These are phyloP conservation scores for Hemerocallis citrina DNA, from an alignment of 106 monocot genomes.

Conservation along the genomic window DNA sequence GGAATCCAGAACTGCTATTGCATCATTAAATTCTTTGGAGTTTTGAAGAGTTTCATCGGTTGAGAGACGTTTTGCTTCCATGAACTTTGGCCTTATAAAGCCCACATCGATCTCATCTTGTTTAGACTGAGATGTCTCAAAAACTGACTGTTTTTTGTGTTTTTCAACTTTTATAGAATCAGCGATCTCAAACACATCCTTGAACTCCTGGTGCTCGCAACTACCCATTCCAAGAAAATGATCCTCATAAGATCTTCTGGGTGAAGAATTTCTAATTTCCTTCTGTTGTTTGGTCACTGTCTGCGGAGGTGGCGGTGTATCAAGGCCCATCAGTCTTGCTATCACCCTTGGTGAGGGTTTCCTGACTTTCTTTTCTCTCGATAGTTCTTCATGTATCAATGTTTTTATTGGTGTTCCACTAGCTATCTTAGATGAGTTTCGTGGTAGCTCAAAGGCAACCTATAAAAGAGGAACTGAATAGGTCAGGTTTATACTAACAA, in stretches of 20 bases:
- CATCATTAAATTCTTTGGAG: conserved; percentile 17
- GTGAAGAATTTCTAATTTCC: conserved; percentile 6
- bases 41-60: conserved; percentile 15
- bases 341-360: conserved; percentile 47
- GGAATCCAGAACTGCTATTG: conserved; percentile 13
- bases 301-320: conserved; percentile 24
- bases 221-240: conserved; percentile 1
- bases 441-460: conserved; percentile 6
- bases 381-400: conserved; percentile 16
- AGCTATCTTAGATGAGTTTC: conserved; percentile 12
- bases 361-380: conserved; percentile 24
- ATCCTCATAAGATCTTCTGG: conserved; percentile 6
- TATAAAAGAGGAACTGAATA: neutral
- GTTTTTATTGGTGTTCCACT: conserved; percentile 9
- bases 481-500: neutral
- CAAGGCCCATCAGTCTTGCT: conserved; percentile 81
- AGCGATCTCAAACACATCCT: conserved; percentile 44
- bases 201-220: conserved; percentile 31
- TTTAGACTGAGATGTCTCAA: neutral
- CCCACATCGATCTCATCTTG: conserved; percentile 13
- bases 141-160: neutral
- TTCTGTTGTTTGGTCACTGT: neutral
- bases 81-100: conserved; percentile 20
- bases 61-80: conserved; percentile 23
- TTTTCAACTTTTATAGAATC: conserved; percentile 20